Base-by-base conservation (phyloP, 176 grass and related monocot species). In the Tillandsia fasciculata region DNA sequence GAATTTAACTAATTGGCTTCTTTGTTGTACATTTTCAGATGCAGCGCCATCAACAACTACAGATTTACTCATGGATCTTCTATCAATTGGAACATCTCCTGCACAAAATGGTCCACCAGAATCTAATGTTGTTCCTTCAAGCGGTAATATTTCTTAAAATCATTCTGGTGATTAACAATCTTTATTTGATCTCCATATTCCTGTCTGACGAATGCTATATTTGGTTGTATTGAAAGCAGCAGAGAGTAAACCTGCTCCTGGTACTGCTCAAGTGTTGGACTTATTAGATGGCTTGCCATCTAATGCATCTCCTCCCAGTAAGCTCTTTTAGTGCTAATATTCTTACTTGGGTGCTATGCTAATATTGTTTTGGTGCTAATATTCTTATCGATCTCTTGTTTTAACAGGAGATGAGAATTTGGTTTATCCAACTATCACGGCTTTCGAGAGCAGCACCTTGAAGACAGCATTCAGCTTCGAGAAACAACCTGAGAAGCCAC, bases 61-160 rank as follows among this genome's bases (percentile, higher is more conserved):
- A 59, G 85, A 94, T 86, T 83, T 99, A 86, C 69, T 99, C 53
- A 87, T 90, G 72, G 94, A 99, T 85, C 94, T 99, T 78, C 64
- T 94, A 48, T 94, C 90, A 50, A 99, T 99, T 78, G 95, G 95
- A 76, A 75, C 87, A 78, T 75, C 84, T 82, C 85, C 90, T 76
- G 78, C 71, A 75, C 82, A 93, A 85, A 99, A 83, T 82, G 87
- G 83, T 53, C 51, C 24, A n/a, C 49, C 82, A 58, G 53, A 76
- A 72, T 79, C 80, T 74, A 79, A 69, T 48, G 26, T 69, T 69
- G 64, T 53, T 72, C 71, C 80, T 23, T 77, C 80, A 70, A 76
- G 54, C 57, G 85, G 82, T 97, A 85, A 84, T 70, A 82, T 42
- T 66, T 81, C 53, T 50, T 76, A 74, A 75, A 42, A 33, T 71